Base-by-base conservation (phyloP, 2,329 filamentous ascomycete species). In the Anthostomella pinea region DNA sequence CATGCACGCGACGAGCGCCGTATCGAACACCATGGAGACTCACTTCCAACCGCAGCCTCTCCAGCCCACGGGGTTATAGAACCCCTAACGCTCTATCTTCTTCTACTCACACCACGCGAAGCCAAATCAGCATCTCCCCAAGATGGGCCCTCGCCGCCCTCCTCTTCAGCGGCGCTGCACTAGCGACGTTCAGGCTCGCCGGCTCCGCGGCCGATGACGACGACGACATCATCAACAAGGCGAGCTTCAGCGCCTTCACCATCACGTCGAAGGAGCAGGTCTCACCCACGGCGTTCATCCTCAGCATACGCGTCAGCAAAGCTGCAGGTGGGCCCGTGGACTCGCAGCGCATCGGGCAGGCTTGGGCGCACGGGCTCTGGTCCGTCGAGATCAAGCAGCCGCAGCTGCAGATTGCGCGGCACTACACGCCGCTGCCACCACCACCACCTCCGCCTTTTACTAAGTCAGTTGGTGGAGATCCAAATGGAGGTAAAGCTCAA, bases 351-450 rank as follows among this genome's bases (percentile, higher is more conserved):
- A 35, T 64, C 39, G 53, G 60, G 4, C 50, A 64, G 8, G 70
- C 70, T 16, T 83, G 79, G 77, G 62, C 64, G 27, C 70, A 77
- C 38, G 84, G 85, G 4, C 73, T 94, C 26, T 95, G 88, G 85
- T 89, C 84, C 45, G 83, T 97, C 21, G 85, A 96, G 67, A 81
- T 95, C 57, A 95, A 95, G 66, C 93, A 97, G 66, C 93, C 93
- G 2, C 83, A 95, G 60, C 67, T 97, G 39, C 90, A 96, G 64
- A 95, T 98, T 51, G 87, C 87, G 27, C 71, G 93, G 44, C 82
- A 88, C 39, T 98, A 98, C 64, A 97, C 93, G 4, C 89, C 91
- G 1, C 69, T 98, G 0, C 91, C 88, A 0, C 74, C 79, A n/a
- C n/a, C 0, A 15, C 9, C 20, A 21, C 30, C 10, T 11, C 23